Percentiles rank a stretch among this genome's conserved stretches.
Evolutionary conservation across 495 filamentous ascomycete species (phyloP).

Genomic region (Bryoglossum gracile): DNA sequence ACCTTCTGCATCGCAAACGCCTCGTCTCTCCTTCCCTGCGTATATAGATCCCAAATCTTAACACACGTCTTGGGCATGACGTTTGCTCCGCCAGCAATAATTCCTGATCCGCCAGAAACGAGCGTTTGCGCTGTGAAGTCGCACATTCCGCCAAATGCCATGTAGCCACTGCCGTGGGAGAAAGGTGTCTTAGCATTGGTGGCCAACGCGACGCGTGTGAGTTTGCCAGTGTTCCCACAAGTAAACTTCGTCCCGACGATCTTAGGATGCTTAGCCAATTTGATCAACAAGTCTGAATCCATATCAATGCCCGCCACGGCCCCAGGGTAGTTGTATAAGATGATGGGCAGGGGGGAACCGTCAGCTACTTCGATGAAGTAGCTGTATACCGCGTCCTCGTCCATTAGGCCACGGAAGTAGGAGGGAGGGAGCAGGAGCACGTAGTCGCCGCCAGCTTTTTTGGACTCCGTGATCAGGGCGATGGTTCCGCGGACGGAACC

Average conservation of each 20-base stretch:
- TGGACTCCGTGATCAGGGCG: constrained; percentile 61
- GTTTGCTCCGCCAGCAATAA: constrained; percentile 82
- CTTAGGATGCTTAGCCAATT: constrained; percentile 73
- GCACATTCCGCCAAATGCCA: constrained; percentile 83
- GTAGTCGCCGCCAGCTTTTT: constrained; percentile 68
- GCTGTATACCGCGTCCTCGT: constrained; percentile 66
- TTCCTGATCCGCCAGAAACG: constrained; percentile 70
- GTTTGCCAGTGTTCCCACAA: constrained; percentile 82
- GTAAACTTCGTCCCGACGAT: constrained; percentile 88
- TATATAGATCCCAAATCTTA: constrained; percentile 73
- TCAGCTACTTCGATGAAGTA: constrained; percentile 76
- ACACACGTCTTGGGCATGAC: constrained; percentile 79
- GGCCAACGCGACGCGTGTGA: constrained; percentile 74
- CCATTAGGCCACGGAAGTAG: constrained; percentile 75
- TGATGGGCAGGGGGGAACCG: constrained; percentile 64
- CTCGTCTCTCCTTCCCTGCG: constrained; percentile 63
- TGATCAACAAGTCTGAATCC: constrained; percentile 82
- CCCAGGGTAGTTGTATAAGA: constrained; percentile 88
- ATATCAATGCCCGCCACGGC: constrained; percentile 89
- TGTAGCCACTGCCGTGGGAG: constrained; percentile 60
- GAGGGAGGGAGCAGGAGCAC: constrained; percentile 70
- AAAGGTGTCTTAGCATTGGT: constrained; percentile 66
- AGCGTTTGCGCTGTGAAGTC: constrained; percentile 83
- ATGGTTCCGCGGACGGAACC: constrained; percentile 72
- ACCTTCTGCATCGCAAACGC: constrained; percentile 65